Conservation (phyloP, 2,329 filamentous ascomycete genomes). For the Juglanconis oblonga region DNA sequence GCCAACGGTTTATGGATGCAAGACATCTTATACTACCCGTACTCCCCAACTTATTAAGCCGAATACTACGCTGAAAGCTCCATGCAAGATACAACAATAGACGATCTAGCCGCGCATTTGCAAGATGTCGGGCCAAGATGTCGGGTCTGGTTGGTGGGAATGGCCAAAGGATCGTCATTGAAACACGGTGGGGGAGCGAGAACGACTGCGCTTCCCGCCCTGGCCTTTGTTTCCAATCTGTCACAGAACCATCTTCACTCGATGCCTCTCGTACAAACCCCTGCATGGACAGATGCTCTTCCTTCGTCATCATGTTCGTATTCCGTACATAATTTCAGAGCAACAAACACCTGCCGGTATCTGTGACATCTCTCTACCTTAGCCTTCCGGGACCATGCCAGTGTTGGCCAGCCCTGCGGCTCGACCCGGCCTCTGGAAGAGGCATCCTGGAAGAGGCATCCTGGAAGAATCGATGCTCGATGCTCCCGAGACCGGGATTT, state of each 20-base stretch:
- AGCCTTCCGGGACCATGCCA: not conserved
- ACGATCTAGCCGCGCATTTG: not conserved
- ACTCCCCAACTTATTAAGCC: too few relatives aligned
- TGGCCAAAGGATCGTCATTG: conserved; percentile 6
- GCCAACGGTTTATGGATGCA: not conserved
- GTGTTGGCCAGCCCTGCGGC: not conserved
- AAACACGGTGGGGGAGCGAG: conserved; percentile 12
- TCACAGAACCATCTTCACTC: conserved; percentile 9
- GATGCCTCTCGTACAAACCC: not conserved
- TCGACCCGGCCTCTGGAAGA: too few relatives aligned
- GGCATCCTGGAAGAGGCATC: too few relatives aligned
- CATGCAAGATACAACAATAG: not conserved
- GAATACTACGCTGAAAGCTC: too few relatives aligned
- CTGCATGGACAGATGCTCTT: not conserved
- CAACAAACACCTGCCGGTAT: not conserved
- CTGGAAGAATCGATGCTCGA: too few relatives aligned
- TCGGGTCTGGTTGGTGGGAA: not conserved
- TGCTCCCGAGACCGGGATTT: not conserved
- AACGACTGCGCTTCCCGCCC: not conserved
- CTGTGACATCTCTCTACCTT: too few relatives aligned
- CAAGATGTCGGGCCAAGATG: not conserved
- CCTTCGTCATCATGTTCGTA: too few relatives aligned
- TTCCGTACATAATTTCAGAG: too few relatives aligned
- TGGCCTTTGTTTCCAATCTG: conserved; percentile 18
- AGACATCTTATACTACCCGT: not conserved